Base-by-base conservation (phyloP, 768 basidiomycete species). In the Punctularia strigosozonata region DNA sequence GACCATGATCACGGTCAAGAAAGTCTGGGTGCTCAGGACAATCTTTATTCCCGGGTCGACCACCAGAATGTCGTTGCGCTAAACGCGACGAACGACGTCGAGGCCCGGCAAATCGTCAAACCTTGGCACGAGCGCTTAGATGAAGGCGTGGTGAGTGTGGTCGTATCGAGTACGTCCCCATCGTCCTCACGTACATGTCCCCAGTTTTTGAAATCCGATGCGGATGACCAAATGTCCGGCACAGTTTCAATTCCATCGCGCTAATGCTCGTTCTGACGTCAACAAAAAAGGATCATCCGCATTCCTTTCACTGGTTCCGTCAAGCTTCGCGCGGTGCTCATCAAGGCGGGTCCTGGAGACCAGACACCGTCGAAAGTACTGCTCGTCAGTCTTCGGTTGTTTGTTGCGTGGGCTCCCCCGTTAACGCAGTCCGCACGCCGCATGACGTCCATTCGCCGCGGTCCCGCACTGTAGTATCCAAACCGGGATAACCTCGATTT, bases 231-330 rank as follows among this genome's bases (percentile, higher is more conserved):
- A 57, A 58, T 95, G 86, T 87, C 57, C 49, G 67, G 44, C 35
- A 21, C 18, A 20, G 18, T 30, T 14, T n/a, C 22, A 30, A 25
- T 38, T 36, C 19, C 25, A 32, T 6, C 17, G n/a, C 24, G 17
- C 26, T 41, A n/a, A n/a, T 13, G 21, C 23, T 33, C 28, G 28
- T 25, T 41, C 20, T 40, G 38, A 25, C 39, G 24, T 31, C 33
- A 28, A 28, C 35, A 20, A n/a, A 37, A 25, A 46, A 88, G 86
- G 49, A 87, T 89, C 47, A 59, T 90, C 37, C 82, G 81, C 36
- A 56, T 95, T 20, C 90, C 91, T 1, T 94, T 95, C 58, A 89
- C 81, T 0, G 81, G 84, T 6, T 79, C 83, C 13, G 84, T 94
- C 33, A 87, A 83, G 48, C 71, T 94, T 31, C 77, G 83, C 18